Percentiles rank a stretch among this genome's conserved stretches.
These are phyloP conservation scores for Fagus sylvatica DNA, from an alignment of 306 rosid genomes.

Conservation along the genomic window DNA sequence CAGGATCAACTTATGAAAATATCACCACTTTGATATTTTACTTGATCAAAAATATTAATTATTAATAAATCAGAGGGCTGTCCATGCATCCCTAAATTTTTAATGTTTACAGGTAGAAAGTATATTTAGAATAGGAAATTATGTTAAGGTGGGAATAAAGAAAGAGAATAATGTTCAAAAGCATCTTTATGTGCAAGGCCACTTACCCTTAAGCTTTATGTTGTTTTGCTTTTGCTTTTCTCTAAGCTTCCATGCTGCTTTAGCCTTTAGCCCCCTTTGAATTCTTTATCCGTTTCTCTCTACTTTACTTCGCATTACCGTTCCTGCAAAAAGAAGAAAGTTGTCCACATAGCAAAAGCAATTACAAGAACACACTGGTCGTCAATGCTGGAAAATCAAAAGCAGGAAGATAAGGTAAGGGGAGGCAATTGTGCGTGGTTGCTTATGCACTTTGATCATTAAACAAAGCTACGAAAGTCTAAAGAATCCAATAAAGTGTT, in stretches of 20 bases:
- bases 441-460: not conserved
- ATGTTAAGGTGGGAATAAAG: slow-evolving; percentile 40
- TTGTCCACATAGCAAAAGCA: not conserved
- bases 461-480: slow-evolving; percentile 21
- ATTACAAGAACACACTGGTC: slow-evolving; percentile 9
- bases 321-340: slow-evolving; percentile 13
- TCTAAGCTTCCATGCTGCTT: slow-evolving; percentile 14
- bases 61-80: no score
- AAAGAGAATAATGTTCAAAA: slow-evolving; percentile 44
- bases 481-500: slow-evolving; percentile 46
- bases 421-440: slow-evolving; percentile 21
- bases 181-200: slow-evolving; percentile 48
- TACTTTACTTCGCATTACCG: slow-evolving; percentile 17
- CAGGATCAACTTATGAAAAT: no score
- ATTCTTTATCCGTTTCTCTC: not conserved
- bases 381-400: not conserved
- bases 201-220: slow-evolving; percentile 39
- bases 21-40: no score
- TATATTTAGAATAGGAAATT: slow-evolving; percentile 6
- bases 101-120: slow-evolving; percentile 1
- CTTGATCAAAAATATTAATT: no score
- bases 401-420: not conserved
- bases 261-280: slow-evolving; percentile 33
- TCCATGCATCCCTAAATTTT: no score
- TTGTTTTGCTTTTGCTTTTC: slow-evolving; percentile 37